Base-by-base conservation (phyloP, 2,329 filamentous ascomycete genomes). In the Chaetomiaceae sp. region DNA sequence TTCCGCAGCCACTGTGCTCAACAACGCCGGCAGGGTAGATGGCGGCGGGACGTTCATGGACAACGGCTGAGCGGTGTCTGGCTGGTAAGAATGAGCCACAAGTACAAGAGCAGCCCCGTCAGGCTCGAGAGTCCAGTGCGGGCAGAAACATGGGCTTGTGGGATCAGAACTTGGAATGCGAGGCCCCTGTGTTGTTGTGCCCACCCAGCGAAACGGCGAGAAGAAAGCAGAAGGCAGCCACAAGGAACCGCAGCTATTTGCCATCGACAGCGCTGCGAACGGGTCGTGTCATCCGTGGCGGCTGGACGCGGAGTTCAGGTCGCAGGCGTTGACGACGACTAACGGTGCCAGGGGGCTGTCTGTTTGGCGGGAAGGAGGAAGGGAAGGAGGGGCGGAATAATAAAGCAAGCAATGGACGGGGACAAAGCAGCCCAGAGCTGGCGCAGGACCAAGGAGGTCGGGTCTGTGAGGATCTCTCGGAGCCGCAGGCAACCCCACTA, bases 41-140 rank as follows among this genome's bases (percentile, higher is more conserved):
- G 29, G 2, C 12, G 29, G 34, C n/a, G 30, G 20, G 11, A 12
- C 10, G 38, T 30, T 42, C 42, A 42, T 42, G 39, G 38, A 34
- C 27, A 39, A 30, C 22, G 38, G 14, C 17, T 34, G 17, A 17
- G 12, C 20, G 3, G 33, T 20, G 7, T 29, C 14, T 17, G 27
- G 29, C 15, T 10, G 30, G 17, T 27, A 22, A 38, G 19, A 22
- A 42, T 4, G 20, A 34, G 32, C 19, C 12, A 17, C 12, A 22
- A 39, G 29, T 24, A 35, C 24, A 9, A 49, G 15, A 34, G 42
- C 45, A n/a, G n/a, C n/a, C n/a, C n/a, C n/a, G n/a, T n/a, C n/a
- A n/a, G n/a, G n/a, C n/a, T n/a, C n/a, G n/a, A n/a, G n/a, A n/a
- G n/a, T n/a, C n/a, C n/a, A n/a, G n/a, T n/a, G n/a, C n/a, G n/a